These are phyloP conservation scores for Auxenochlorella pyrenoidosa DNA, from an alignment of 139 green algal genomes.

Conservation along the genomic window DNA sequence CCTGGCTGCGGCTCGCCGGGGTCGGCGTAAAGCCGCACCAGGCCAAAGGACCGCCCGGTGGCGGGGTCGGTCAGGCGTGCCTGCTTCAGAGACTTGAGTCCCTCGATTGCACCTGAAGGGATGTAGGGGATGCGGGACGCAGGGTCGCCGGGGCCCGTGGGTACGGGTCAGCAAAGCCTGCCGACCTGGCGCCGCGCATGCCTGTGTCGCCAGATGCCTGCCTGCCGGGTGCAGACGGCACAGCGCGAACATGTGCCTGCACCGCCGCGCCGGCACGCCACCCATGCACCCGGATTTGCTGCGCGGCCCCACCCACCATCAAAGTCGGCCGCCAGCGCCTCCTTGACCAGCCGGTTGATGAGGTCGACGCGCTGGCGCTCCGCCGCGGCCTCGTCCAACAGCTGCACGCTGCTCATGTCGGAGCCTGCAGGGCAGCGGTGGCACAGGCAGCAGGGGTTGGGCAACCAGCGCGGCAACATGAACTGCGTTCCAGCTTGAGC, in stretches of 20 bases:
- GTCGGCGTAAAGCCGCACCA: conserved; percentile 54
- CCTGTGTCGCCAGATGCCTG: no score
- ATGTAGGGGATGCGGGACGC: neutral
- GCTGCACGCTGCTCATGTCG: conserved; percentile 32
- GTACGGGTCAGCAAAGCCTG: neutral
- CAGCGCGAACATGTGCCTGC: no score
- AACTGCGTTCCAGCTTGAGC: no score
- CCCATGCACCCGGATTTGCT: no score
- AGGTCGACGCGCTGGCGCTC: conserved; percentile 43
- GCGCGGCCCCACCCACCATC: conserved; percentile 27
- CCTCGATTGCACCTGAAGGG: conserved; percentile 45
- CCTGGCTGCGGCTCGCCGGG: neutral
- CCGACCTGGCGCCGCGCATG: no score
- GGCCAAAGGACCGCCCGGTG: conserved; percentile 40
- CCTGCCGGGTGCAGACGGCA: no score
- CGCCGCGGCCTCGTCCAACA: conserved; percentile 30
- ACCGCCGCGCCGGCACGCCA: no score
- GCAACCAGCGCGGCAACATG: no score
- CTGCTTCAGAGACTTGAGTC: conserved; percentile 47
- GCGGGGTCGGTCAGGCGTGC: conserved; percentile 39
- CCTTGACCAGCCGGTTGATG: conserved; percentile 44
- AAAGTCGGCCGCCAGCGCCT: conserved; percentile 34
- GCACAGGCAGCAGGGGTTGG: no score
- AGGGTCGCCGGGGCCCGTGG: neutral
- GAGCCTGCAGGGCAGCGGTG: conserved; percentile 6